phyloP scores from a whole-genome alignment of 2,329 filamentous ascomycete genomes.

The Neofusicoccum laricinum region DNA sequence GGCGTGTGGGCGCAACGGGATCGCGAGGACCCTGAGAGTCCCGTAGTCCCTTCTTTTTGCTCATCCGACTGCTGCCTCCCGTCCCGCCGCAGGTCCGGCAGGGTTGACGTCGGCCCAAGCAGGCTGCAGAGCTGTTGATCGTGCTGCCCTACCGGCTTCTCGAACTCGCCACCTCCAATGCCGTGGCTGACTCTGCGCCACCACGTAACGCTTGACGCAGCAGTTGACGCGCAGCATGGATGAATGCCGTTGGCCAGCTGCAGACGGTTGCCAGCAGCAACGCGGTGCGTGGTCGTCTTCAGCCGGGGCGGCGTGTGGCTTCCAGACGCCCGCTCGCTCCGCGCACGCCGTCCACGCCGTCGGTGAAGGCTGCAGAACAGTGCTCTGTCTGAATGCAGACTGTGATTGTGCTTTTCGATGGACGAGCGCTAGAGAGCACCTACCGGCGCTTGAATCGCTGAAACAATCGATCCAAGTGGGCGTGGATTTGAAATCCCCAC shows the following conservation, averaged over 20 bases:
- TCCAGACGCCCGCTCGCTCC: neutral
- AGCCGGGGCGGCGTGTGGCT: neutral
- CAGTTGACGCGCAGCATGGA: slow-evolving; percentile 1
- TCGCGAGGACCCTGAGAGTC: neutral
- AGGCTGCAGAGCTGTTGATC: neutral
- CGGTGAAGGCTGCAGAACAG: neutral
- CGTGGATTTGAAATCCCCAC: neutral
- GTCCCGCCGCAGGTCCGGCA: neutral
- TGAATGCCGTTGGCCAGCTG: neutral
- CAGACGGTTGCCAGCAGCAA: slow-evolving; percentile 1
- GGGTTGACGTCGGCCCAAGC: neutral
- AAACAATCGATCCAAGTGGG: neutral
- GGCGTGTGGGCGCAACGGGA: neutral
- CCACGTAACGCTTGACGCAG: neutral
- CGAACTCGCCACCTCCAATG: neutral
- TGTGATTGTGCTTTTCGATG: neutral
- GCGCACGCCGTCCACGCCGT: neutral
- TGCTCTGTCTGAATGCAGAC: neutral
- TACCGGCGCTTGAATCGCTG: neutral
- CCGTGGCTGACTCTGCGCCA: slow-evolving; percentile 1
- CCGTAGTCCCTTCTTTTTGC: slow-evolving; percentile 1
- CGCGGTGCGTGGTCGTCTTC: neutral
- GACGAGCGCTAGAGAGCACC: neutral
- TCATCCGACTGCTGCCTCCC: neutral
- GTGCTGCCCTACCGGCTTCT: neutral